A percentile compares a stretch with the other conserved stretches of the same genome.
Evolutionary conservation across 495 filamentous ascomycete genomes (phyloP).

Genomic region (Hyphodiscus hymeniophilus): DNA sequence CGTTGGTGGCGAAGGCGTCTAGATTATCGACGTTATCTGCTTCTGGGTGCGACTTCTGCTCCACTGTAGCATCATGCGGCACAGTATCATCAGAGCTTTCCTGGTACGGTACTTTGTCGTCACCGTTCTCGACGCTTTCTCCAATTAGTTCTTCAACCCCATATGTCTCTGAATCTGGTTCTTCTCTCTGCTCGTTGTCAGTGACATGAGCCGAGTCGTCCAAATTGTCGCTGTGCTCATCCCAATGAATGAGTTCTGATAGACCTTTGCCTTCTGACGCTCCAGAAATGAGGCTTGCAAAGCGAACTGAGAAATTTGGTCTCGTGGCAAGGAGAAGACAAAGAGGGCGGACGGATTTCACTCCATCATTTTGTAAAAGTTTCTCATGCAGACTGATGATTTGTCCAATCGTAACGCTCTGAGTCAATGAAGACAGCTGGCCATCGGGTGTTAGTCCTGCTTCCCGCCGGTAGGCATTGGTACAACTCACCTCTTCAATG

Average conservation of each 20-base stretch:
- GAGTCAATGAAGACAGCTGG: slow-evolving; percentile 18
- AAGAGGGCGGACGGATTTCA: slow-evolving; percentile 43
- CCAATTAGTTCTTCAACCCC: background rate
- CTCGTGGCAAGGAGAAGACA: slow-evolving; percentile 45
- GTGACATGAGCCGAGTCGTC: slow-evolving; percentile 3
- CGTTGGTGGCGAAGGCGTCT: background rate
- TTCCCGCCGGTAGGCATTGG: background rate
- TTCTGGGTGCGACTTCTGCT: background rate
- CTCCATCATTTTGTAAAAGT: slow-evolving; percentile 52
- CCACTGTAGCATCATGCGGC: background rate
- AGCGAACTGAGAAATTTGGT: slow-evolving; percentile 40
- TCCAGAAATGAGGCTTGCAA: slow-evolving; percentile 32
- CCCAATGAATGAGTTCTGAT: slow-evolving; percentile 34
- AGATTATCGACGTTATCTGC: background rate
- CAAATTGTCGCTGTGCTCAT: slow-evolving; percentile 24
- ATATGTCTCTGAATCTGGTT: background rate
- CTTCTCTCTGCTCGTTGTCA: background rate
- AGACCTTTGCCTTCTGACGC: slow-evolving; percentile 51
- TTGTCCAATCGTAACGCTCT: slow-evolving; percentile 36
- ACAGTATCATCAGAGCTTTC: background rate
- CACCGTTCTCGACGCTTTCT: background rate
- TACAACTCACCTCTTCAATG: slow-evolving; percentile 57
- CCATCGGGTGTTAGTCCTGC: slow-evolving; percentile 28
- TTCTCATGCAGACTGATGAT: slow-evolving; percentile 50
- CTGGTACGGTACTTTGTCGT: background rate